Evolutionary conservation across 805 yeast genomes (phyloP).

Genomic region (Zygosaccharomyces pseudorouxii): DNA sequence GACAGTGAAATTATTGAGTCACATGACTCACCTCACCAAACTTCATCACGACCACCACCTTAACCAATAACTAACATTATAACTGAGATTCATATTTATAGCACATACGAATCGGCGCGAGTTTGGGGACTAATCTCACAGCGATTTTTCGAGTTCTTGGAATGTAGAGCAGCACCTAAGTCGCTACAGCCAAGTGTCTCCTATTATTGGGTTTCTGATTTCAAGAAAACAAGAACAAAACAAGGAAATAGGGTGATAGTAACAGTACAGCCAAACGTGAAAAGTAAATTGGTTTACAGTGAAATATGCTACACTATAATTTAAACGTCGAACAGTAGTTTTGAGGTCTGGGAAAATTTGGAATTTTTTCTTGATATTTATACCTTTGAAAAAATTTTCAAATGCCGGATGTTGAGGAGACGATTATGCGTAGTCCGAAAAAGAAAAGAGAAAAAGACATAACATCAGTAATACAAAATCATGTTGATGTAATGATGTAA

Average conservation of each 20-base stretch:
- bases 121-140: constrained; percentile 6
- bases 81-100: not conserved
- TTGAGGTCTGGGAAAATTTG: constrained; percentile 6
- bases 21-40: constrained; percentile 4
- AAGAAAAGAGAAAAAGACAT: not conserved
- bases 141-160: constrained; percentile 1
- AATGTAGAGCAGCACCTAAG: constrained; percentile 2
- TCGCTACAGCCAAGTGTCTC: constrained; percentile 10
- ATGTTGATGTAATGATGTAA: not conserved
- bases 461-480: not conserved
- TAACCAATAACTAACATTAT: not conserved
- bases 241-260: constrained; percentile 5
- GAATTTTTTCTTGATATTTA: constrained; percentile 14
- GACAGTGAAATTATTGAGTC: not conserved
- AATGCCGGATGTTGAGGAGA: constrained; percentile 4
- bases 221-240: constrained; percentile 1
- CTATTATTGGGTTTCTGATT: constrained; percentile 10
- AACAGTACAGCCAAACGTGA: constrained; percentile 6
- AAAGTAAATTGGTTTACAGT: constrained; percentile 20
- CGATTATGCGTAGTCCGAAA: not conserved
- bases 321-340: not conserved
- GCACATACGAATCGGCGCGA: constrained; percentile 7
- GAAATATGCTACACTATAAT: constrained; percentile 12
- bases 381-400: constrained; percentile 8
- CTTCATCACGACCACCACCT: not conserved